Evolutionary conservation across 257 asterid species (phyloP).

Genomic region (Verbascum thapsus): DNA sequence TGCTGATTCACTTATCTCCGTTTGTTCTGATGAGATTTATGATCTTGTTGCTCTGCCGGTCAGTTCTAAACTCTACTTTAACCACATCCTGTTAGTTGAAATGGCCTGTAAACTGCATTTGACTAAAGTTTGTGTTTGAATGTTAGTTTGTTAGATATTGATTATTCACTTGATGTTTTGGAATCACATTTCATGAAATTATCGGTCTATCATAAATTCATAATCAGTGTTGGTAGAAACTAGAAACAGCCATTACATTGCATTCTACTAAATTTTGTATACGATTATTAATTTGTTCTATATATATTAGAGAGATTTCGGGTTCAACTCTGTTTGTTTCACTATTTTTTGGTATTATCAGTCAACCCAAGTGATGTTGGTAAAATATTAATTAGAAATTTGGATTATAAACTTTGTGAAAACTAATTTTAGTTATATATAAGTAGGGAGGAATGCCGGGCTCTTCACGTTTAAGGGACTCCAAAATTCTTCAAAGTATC

Average conservation of each 20-base stretch:
- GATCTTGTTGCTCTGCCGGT: slow-evolving; percentile 90
- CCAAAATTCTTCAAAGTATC: slow-evolving; percentile 62
- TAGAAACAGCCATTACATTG: too few relatives aligned
- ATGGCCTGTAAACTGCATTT: neutral
- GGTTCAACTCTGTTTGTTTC: too few relatives aligned
- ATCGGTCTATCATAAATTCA: neutral
- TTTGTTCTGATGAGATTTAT: slow-evolving; percentile 60
- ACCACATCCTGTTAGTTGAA: neutral
- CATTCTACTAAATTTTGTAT: too few relatives aligned
- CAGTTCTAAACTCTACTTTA: slow-evolving; percentile 27
- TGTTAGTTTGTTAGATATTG: neutral
- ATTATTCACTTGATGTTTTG: neutral
- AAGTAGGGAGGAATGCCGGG: slow-evolving; percentile 99
- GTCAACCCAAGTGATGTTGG: neutral
- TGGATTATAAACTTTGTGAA: slow-evolving; percentile 5
- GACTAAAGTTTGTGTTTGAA: neutral
- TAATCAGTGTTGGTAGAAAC: too few relatives aligned
- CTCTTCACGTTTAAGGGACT: slow-evolving; percentile 83
- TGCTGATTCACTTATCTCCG: slow-evolving; percentile 67
- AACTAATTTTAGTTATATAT: slow-evolving; percentile 19
- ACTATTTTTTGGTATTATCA: too few relatives aligned
- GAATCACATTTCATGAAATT: neutral
- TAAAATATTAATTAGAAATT: neutral
- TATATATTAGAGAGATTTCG: too few relatives aligned
- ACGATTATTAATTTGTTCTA: too few relatives aligned